Conservation (phyloP, 2,329 filamentous ascomycete genomes). For the Microcyclospora tardicrescens region DNA sequence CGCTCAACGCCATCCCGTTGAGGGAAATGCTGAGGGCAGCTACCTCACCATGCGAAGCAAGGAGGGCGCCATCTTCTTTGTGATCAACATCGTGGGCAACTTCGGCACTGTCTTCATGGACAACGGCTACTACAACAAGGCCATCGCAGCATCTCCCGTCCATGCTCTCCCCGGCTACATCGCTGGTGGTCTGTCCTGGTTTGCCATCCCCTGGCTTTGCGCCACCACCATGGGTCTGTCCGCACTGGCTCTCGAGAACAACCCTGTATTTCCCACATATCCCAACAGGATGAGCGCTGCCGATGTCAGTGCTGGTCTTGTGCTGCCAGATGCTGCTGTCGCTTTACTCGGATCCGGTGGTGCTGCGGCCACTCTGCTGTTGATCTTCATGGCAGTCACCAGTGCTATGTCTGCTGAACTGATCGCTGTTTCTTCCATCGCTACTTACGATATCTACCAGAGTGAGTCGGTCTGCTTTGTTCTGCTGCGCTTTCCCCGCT, state of each 20-base stretch:
- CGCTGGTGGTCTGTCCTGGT: slow-evolving; percentile 76
- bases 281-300: slow-evolving; percentile 56
- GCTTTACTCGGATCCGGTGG: slow-evolving; percentile 71
- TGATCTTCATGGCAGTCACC: slow-evolving; percentile 85
- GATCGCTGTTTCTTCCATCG: slow-evolving; percentile 74
- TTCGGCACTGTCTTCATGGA: slow-evolving; percentile 76
- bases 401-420: slow-evolving; percentile 71
- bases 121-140: slow-evolving; percentile 88
- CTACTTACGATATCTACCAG: slow-evolving; percentile 29
- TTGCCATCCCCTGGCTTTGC: slow-evolving; percentile 81
- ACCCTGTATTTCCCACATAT: slow-evolving; percentile 58
- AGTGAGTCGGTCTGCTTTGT: slow-evolving; percentile 67
- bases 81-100: slow-evolving; percentile 65
- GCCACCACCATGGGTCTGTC: slow-evolving; percentile 81
- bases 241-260: slow-evolving; percentile 65
- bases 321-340: slow-evolving; percentile 73
- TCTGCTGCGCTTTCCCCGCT: slow-evolving; percentile 68
- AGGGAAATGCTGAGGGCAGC: slow-evolving; percentile 66
- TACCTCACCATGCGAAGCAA: slow-evolving; percentile 77
- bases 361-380: slow-evolving; percentile 62
- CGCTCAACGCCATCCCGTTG: slow-evolving; percentile 56
- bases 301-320: slow-evolving; percentile 71
- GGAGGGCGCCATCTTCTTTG: slow-evolving; percentile 74
- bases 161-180: slow-evolving; percentile 79
- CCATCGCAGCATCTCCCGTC: slow-evolving; percentile 74